Conservation (phyloP, 805 yeast species). For the Zygosaccharomyces bisporus region DNA sequence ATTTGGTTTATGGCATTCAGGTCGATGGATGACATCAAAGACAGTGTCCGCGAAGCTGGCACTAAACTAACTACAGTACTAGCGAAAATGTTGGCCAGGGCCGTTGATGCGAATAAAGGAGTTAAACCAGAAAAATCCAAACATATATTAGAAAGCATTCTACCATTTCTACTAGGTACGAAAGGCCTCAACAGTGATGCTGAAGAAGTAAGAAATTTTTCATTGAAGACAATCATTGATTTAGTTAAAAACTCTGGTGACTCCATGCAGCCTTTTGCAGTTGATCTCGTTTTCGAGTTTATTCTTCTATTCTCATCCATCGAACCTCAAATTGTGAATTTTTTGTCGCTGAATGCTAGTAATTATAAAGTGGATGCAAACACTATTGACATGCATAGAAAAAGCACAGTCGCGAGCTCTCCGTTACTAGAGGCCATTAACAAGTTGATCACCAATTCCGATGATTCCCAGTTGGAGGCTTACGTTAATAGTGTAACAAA, state of each 20-base stretch:
- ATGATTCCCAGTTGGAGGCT: constrained; percentile 40
- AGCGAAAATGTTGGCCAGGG: constrained; percentile 57
- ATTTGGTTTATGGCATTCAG: constrained; percentile 89
- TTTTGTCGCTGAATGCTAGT: constrained; percentile 80
- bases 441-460: constrained; percentile 57
- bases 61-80: constrained; percentile 60
- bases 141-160: constrained; percentile 49
- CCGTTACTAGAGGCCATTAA: constrained; percentile 90
- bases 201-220: constrained; percentile 73
- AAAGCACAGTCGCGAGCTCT: constrained; percentile 68
- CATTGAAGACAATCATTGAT: constrained; percentile 69
- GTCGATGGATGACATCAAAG: constrained; percentile 89
- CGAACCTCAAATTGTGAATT: constrained; percentile 89
- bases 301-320: constrained; percentile 72
- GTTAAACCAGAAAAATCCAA: constrained; percentile 40
- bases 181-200: constrained; percentile 82
- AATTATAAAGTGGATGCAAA: constrained; percentile 71
- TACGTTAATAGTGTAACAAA: constrained; percentile 47
- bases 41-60: constrained; percentile 84
- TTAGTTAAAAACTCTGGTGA: constrained; percentile 61
- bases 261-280: constrained; percentile 62
- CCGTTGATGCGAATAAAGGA: constrained; percentile 47
- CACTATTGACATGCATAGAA: constrained; percentile 73
- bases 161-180: constrained; percentile 76
- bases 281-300: constrained; percentile 65